Evolutionary conservation across 441 rosid genomes (phyloP).

Genomic region (Theobroma grandiflorum): DNA sequence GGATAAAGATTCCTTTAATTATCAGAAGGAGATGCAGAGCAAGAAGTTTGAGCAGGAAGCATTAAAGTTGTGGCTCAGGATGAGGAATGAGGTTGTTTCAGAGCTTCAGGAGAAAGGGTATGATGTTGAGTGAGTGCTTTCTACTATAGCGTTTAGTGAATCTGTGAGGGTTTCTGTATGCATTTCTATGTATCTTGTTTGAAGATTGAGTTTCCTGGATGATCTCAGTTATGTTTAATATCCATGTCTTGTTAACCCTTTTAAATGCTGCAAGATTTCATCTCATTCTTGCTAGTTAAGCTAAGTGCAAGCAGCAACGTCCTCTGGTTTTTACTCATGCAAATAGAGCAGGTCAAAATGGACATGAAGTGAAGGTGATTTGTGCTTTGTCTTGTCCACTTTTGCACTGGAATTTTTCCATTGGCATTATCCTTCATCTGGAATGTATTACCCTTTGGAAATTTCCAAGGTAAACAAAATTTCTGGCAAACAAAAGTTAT

Average conservation of each 20-base stretch:
- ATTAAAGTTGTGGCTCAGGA: slow-evolving; percentile 76
- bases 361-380: neutral
- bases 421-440: neutral
- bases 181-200: neutral
- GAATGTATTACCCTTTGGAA: neutral
- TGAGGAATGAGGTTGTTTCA: slow-evolving; percentile 83
- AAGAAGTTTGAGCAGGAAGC: slow-evolving; percentile 72
- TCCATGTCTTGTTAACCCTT: neutral
- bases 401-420: neutral
- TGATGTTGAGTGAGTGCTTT: slow-evolving; percentile 53
- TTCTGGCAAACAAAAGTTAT: neutral
- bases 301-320: neutral
- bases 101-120: slow-evolving; percentile 85
- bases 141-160: neutral
- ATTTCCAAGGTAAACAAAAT: neutral
- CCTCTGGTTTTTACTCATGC: neutral
- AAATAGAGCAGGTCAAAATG: neutral
- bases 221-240: neutral
- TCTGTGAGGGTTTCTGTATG: neutral
- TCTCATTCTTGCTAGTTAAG: neutral
- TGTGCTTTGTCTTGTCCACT: neutral
- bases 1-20: slow-evolving; percentile 57
- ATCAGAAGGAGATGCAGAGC: slow-evolving; percentile 70
- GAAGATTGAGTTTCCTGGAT: neutral
- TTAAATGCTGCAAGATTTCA: neutral